These are phyloP conservation scores for Pythium plurisporium DNA, from an alignment of 352 stramenopile genomes.

Conservation along the genomic window DNA sequence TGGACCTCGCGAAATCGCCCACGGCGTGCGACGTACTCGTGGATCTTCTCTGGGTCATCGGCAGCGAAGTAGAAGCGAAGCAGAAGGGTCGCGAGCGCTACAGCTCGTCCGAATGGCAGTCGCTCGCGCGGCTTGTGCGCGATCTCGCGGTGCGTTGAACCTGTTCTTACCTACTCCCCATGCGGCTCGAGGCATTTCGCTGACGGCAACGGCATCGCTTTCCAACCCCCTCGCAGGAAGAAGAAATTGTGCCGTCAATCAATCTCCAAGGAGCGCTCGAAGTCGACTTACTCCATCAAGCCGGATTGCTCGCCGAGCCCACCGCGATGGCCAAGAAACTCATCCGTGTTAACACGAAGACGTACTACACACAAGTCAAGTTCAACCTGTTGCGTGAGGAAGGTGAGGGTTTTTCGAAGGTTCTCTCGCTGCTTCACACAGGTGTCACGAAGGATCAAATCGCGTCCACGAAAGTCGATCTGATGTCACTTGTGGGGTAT, in stretches of 20 bases:
- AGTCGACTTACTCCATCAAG: constrained; percentile 69
- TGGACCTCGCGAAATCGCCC: constrained; percentile 34
- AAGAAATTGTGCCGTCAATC: constrained; percentile 51
- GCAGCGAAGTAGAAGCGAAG: constrained; percentile 70
- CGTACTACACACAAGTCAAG: constrained; percentile 94
- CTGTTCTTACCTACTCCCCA: not conserved
- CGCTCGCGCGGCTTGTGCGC: constrained; percentile 59
- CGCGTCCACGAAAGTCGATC: constrained; percentile 60
- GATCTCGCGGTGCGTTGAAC: constrained; percentile 36
- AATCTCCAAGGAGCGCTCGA: constrained; percentile 67
- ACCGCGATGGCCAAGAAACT: constrained; percentile 63
- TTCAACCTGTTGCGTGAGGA: constrained; percentile 97
- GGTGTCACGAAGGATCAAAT: constrained; percentile 60
- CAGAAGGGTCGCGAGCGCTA: constrained; percentile 66
- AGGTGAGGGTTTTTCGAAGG: constrained; percentile 94
- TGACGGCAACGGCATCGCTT: not conserved
- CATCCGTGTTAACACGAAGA: constrained; percentile 85
- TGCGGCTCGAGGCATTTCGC: not conserved
- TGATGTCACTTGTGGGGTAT: constrained; percentile 78
- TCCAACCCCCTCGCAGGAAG: constrained; percentile 28
- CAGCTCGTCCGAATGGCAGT: constrained; percentile 64
- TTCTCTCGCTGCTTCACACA: constrained; percentile 81
- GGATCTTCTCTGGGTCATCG: constrained; percentile 71
- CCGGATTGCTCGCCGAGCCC: constrained; percentile 48
- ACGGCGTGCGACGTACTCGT: constrained; percentile 52